Base-by-base conservation (phyloP, 805 yeast species). In the Phaffomyces opuntiae region DNA sequence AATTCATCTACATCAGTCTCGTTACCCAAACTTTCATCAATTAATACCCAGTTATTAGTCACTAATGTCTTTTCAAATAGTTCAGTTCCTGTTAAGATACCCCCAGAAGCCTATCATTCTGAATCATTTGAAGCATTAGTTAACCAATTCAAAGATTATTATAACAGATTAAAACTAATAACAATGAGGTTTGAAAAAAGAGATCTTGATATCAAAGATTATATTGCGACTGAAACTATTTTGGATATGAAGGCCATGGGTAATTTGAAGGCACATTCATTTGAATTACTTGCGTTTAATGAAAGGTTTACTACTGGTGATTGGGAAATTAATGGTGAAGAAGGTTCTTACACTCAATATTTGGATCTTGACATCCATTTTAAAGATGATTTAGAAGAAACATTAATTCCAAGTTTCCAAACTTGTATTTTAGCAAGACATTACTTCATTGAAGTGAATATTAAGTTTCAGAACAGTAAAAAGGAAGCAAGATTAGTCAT, bases 401-500 rank as follows among this genome's bases (percentile, higher is more conserved):
- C 80, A 1, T 57, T 83, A 45, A 59, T 78, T 16, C 88, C 88
- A 1, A 72, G 72, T 44, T 82, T 81, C 59, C 86, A 81, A 53
- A 74, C 72, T 42, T 83, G 88, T 60, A 62, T 77, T 45, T 67
- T 80, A n/a, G 73, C 81, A 4, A 69, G 88, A 56, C 60, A 73
- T 16, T 81, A 83, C 57, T 69, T 75, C 48, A 61, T 80, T 43
- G 74, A 79, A 45, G 68, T 77, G 1, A 56, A 60, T 25, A 70
- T 77, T 21, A 32, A 14, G 6, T 32, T 16, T 14, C 31, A 29
- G 31, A 29, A 29, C 13, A 29, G 31, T 29, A 29, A 29, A 29
- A 29, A 29, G 13, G 31, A 29, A 29, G 12, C 31, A 29, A 9
- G 13, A 29, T 11, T 29, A 7, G 31, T 29, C 13, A 29, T 29